These are phyloP conservation scores for Fraxinus dipetala DNA, from an alignment of 305 asterid species.

Conservation along the genomic window DNA sequence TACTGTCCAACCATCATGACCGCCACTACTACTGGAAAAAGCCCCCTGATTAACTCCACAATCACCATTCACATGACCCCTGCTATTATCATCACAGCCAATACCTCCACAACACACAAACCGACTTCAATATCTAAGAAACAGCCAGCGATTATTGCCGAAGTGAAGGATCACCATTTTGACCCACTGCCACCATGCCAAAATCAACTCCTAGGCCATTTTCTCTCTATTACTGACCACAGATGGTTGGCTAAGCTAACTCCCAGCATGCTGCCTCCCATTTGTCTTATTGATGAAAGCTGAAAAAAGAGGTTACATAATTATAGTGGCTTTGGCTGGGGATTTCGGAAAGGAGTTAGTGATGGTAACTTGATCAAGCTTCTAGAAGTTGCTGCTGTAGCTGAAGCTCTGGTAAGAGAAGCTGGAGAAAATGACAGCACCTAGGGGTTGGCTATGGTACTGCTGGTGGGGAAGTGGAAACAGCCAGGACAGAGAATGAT, in stretches of 20 bases:
- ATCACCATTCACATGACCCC: not conserved
- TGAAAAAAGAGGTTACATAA: not conserved
- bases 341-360: not conserved
- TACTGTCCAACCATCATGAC: not conserved
- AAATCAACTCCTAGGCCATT: not conserved
- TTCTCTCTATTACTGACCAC: not conserved
- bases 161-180: not conserved
- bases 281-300: not conserved
- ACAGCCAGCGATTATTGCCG: not conserved
- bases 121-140: not conserved
- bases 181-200: not conserved
- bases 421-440: not conserved
- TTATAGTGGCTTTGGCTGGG: not conserved
- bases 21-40: not conserved
- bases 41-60: not conserved
- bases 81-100: not conserved
- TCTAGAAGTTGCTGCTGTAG: not conserved
- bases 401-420: not conserved
- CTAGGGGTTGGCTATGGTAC: not conserved
- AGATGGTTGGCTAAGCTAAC: not conserved
- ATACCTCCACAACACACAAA: not conserved
- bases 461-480: not conserved
- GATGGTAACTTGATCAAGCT: not conserved
- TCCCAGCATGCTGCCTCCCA: not conserved
- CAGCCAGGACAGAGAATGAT: not conserved